phyloP scores from a whole-genome alignment of 2,329 filamentous ascomycete genomes.

The Calonectria henricotiae region DNA sequence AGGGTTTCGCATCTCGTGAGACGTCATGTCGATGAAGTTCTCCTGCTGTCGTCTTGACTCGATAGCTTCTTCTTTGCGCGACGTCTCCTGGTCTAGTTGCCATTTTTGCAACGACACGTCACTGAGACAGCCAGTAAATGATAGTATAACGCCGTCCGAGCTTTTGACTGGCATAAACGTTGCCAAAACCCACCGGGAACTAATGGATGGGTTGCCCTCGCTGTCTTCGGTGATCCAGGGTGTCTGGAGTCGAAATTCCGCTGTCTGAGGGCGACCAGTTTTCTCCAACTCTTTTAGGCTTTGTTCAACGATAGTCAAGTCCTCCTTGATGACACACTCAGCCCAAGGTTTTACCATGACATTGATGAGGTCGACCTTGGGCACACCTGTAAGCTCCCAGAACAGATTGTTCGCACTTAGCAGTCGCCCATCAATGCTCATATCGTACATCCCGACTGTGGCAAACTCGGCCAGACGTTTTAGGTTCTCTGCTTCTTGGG shows the following conservation, averaged over 20 bases:
- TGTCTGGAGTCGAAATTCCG: conserved; percentile 67
- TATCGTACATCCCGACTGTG: conserved; percentile 71
- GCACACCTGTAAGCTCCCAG: conserved; percentile 68
- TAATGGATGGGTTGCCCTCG: conserved; percentile 61
- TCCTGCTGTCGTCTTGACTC: conserved; percentile 80
- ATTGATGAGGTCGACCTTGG: conserved; percentile 61
- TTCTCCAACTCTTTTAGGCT: conserved; percentile 60
- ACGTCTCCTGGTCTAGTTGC: conserved; percentile 68
- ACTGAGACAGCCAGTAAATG: conserved; percentile 65
- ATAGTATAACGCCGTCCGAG: conserved; percentile 65
- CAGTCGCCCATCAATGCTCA: conserved; percentile 67
- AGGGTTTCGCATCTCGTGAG: conserved; percentile 83
- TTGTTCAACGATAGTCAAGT: conserved; percentile 60
- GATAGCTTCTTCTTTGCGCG: conserved; percentile 70
- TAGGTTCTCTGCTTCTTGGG: conserved; percentile 69
- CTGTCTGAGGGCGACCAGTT: conserved; percentile 63
- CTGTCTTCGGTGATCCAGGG: conserved; percentile 65
- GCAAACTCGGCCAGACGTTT: conserved; percentile 71
- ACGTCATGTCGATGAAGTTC: conserved; percentile 85
- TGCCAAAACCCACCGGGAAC: conserved; percentile 66
- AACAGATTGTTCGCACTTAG: conserved; percentile 70
- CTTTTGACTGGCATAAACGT: conserved; percentile 69
- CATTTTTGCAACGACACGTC: conserved; percentile 68
- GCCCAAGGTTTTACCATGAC: conserved; percentile 64
- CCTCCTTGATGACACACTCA: conserved; percentile 64